A percentile compares a stretch with the other conserved stretches of the same genome.
Evolutionary conservation across 1,284 basidiomycete species (phyloP).

Genomic region (Athelia sp.): DNA sequence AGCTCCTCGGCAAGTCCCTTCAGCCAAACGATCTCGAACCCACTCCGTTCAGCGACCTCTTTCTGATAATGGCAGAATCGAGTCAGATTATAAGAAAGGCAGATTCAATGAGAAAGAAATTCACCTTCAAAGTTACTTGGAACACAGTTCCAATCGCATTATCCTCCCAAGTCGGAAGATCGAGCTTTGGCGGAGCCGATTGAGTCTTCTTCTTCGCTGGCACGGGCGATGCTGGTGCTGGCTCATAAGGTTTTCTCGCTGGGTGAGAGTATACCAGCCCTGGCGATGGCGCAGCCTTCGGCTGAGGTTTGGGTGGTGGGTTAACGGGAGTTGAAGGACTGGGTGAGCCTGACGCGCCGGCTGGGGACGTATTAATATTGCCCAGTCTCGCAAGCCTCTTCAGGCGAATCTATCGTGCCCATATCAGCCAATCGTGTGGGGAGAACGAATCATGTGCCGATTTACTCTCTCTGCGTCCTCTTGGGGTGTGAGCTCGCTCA

Average conservation of each 20-base stretch:
- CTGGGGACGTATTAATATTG: slow-evolving; percentile 40
- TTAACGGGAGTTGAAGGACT: slow-evolving; percentile 20
- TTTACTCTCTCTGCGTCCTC: slow-evolving; percentile 75
- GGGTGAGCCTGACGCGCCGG: slow-evolving; percentile 21
- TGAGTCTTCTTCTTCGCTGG: slow-evolving; percentile 44
- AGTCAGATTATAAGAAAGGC: not conserved
- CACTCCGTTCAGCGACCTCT: slow-evolving; percentile 62
- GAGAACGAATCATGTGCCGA: not conserved
- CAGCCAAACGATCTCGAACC: slow-evolving; percentile 80
- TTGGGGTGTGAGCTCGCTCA: slow-evolving; percentile 48
- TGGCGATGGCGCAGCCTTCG: slow-evolving; percentile 18
- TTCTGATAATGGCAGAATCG: slow-evolving; percentile 38
- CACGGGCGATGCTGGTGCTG: slow-evolving; percentile 24
- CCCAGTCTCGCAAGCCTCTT: slow-evolving; percentile 82
- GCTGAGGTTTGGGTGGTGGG: slow-evolving; percentile 24
- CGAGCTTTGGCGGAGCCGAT: slow-evolving; percentile 38
- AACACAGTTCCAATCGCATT: slow-evolving; percentile 65
- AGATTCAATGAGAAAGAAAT: slow-evolving; percentile 16
- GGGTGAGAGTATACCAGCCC: slow-evolving; percentile 11
- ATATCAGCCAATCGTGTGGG: slow-evolving; percentile 7
- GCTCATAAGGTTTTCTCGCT: slow-evolving; percentile 21
- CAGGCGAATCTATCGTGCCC: slow-evolving; percentile 66
- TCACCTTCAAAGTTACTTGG: slow-evolving; percentile 76
- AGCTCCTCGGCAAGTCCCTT: slow-evolving; percentile 75
- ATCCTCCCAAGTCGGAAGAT: slow-evolving; percentile 69